Evolutionary conservation across 495 filamentous ascomycete genomes (phyloP).

Genomic region (Saxophila tyrrhenica): DNA sequence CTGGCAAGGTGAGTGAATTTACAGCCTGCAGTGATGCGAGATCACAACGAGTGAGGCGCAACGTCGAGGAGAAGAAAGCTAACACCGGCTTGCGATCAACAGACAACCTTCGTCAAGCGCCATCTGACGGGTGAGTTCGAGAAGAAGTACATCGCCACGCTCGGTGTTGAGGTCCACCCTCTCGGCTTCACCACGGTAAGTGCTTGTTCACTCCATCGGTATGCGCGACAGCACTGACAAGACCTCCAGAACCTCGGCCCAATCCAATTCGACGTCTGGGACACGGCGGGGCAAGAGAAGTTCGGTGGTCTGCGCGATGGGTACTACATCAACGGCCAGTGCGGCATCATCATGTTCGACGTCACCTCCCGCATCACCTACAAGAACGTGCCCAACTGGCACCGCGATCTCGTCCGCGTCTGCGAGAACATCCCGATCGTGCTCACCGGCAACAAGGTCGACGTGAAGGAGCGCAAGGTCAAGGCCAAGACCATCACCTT

Average conservation of each 20-base stretch:
- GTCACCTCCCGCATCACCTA: slow-evolving; percentile 99
- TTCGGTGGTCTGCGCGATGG: slow-evolving; percentile 99
- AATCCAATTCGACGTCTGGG: slow-evolving; percentile 99
- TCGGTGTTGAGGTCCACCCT: slow-evolving; percentile 98
- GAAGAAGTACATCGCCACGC: slow-evolving; percentile 99
- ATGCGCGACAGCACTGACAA: slow-evolving; percentile 31
- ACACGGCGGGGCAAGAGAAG: slow-evolving; percentile 99
- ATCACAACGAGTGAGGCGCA: neutral
- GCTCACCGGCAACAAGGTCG: slow-evolving; percentile 98
- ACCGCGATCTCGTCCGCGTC: slow-evolving; percentile 98
- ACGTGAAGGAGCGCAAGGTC: slow-evolving; percentile 99
- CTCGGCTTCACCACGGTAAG: slow-evolving; percentile 86
- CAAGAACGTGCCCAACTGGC: slow-evolving; percentile 99
- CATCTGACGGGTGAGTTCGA: slow-evolving; percentile 99
- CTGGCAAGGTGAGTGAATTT: slow-evolving; percentile 75
- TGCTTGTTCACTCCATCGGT: slow-evolving; percentile 16
- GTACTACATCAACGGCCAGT: slow-evolving; percentile 99
- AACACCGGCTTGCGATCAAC: neutral
- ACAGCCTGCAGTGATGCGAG: neutral
- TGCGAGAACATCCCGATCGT: slow-evolving; percentile 99
- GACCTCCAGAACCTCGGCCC: slow-evolving; percentile 69
- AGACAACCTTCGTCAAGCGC: slow-evolving; percentile 99
- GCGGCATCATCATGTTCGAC: slow-evolving; percentile 99
- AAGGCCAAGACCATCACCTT: slow-evolving; percentile 99
- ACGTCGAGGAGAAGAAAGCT: neutral